phyloP scores from a whole-genome alignment of 192 early-diverging fungal genomes.

The Coemansia sp. region DNA sequence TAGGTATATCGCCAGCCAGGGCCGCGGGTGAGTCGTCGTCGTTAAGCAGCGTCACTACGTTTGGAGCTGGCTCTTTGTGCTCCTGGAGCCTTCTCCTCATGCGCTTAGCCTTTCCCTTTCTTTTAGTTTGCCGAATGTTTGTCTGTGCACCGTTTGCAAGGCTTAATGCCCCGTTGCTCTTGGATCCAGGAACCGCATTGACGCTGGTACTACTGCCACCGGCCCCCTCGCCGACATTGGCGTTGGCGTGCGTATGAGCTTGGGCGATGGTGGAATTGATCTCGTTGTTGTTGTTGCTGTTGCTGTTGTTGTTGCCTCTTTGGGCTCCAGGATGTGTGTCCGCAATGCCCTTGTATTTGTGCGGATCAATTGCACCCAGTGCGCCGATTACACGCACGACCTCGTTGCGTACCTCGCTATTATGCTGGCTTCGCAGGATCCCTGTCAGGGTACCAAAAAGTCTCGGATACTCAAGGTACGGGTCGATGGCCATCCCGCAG shows the following conservation, averaged over 20 bases:
- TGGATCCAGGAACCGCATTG: not conserved
- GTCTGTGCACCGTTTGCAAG: not conserved
- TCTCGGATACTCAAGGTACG: slow-evolving; percentile 86
- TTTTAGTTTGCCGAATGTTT: not conserved
- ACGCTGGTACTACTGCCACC: not conserved
- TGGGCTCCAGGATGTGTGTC: not conserved
- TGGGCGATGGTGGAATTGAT: not conserved
- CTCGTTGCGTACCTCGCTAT: slow-evolving; percentile 70
- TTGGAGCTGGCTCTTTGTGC: slow-evolving; percentile 19
- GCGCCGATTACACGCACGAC: slow-evolving; percentile 91
- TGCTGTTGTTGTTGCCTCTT: not conserved
- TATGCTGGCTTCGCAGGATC: slow-evolving; percentile 84
- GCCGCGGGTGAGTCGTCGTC: slow-evolving; percentile 10
- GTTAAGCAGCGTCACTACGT: slow-evolving; percentile 22
- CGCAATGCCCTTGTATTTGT: slow-evolving; percentile 56
- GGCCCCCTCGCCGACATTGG: not conserved
- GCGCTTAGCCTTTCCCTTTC: not conserved
- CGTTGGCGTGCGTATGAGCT: not conserved
- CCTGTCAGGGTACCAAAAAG: slow-evolving; percentile 76
- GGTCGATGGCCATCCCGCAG: slow-evolving; percentile 87
- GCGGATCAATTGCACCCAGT: slow-evolving; percentile 94
- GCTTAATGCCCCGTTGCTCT: not conserved
- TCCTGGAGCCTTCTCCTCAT: not conserved
- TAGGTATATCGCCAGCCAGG: slow-evolving; percentile 20
- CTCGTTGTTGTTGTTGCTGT: not conserved